phyloP scores from a whole-genome alignment of 2,329 filamentous ascomycete genomes.

The Hypoxylon rubiginosum region DNA sequence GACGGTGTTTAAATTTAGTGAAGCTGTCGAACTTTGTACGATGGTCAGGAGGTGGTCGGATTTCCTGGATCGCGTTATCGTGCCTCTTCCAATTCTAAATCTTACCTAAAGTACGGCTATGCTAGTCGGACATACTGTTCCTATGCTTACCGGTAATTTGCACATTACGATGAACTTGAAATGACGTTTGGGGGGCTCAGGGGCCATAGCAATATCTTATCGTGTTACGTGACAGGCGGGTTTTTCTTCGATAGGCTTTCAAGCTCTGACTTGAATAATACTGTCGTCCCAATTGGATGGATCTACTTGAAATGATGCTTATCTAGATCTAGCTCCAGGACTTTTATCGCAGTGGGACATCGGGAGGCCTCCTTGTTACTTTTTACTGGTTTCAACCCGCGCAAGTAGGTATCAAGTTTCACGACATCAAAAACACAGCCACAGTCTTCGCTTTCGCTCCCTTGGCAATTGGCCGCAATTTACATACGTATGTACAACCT shows the following conservation, averaged over 20 bases:
- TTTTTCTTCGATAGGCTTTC: slow-evolving; percentile 7
- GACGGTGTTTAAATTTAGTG: background rate
- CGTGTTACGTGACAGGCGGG: slow-evolving; percentile 4
- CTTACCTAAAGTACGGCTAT: slow-evolving; percentile 1
- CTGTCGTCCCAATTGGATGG: slow-evolving; percentile 3
- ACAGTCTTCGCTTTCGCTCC: slow-evolving; percentile 19
- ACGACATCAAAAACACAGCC: slow-evolving; percentile 41
- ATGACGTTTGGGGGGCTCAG: background rate
- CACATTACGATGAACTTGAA: background rate
- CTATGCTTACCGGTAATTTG: background rate
- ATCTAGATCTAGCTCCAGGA: slow-evolving; percentile 24
- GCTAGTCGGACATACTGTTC: background rate
- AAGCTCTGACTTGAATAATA: too few species aligned
- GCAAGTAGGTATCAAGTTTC: slow-evolving; percentile 20
- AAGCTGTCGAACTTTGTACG: background rate
- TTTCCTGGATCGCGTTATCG: background rate
- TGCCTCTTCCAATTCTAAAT: background rate
- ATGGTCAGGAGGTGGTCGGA: background rate
- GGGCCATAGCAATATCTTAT: background rate
- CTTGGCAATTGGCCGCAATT: background rate
- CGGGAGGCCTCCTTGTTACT: slow-evolving; percentile 30
- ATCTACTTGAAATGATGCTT: slow-evolving; percentile 1
- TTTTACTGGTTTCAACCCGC: slow-evolving; percentile 9
- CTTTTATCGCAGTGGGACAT: background rate
- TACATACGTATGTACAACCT: background rate